Evolutionary conservation across 176 grass and related monocot species (phyloP).

Genomic region (Zoysia japonica): DNA sequence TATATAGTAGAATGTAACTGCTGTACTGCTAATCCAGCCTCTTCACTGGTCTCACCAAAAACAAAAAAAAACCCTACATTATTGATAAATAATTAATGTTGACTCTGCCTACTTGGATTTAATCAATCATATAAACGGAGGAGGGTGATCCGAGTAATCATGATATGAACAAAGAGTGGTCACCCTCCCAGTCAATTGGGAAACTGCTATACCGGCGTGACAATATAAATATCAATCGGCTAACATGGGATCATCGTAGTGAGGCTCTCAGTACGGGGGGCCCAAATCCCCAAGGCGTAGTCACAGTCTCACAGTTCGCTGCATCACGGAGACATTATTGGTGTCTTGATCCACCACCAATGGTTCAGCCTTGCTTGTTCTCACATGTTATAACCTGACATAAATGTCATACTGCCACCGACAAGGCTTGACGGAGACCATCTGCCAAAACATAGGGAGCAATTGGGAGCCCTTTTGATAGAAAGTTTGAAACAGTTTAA

Average conservation of each 20-base stretch:
- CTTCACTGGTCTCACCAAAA: conserved; percentile 12
- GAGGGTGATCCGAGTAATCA: conserved; percentile 42
- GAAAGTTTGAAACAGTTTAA: no score
- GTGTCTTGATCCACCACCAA: conserved; percentile 1
- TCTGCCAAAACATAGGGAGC: conserved; percentile 28
- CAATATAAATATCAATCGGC: conserved; percentile 1
- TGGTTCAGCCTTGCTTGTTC: conserved; percentile 31
- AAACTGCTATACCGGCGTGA: not conserved
- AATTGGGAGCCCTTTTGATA: not conserved
- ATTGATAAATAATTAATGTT: conserved; percentile 47
- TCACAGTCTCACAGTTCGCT: conserved; percentile 34
- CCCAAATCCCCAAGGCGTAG: conserved; percentile 3
- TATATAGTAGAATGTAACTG: not conserved
- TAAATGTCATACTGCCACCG: not conserved
- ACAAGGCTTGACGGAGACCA: not conserved
- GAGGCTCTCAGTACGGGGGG: conserved; percentile 13
- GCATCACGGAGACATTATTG: not conserved
- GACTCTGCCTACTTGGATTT: not conserved
- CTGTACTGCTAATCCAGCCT: conserved; percentile 21
- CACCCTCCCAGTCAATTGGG: conserved; percentile 36
- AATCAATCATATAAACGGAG: not conserved
- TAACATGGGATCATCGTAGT: conserved; percentile 27
- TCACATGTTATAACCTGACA: conserved; percentile 22
- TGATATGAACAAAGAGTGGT: conserved; percentile 41
- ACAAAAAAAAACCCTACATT: conserved; percentile 28